These are phyloP conservation scores for Hypocreales sp. DNA, from an alignment of 2,329 filamentous ascomycete species.

Conservation along the genomic window DNA sequence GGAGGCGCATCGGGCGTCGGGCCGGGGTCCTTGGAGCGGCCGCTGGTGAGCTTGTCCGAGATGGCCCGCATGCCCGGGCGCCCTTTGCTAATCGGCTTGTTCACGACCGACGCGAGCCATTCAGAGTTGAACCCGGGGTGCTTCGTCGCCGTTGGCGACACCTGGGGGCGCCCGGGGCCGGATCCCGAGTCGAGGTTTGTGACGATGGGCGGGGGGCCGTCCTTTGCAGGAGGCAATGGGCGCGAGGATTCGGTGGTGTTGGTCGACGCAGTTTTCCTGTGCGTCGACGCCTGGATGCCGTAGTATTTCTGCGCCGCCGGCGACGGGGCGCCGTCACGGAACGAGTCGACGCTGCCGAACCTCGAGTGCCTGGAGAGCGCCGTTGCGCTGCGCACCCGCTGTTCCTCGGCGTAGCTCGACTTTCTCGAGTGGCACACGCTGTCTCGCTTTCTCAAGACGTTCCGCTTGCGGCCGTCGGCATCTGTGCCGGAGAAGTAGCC, in stretches of 20 bases:
- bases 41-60: constrained; percentile 56
- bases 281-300: constrained; percentile 28
- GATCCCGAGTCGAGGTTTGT: constrained; percentile 41
- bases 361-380: constrained; percentile 59
- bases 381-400: constrained; percentile 48
- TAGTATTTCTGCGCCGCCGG: constrained; percentile 59
- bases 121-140: constrained; percentile 33
- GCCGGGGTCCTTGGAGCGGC: constrained; percentile 35
- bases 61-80: constrained; percentile 66
- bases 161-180: constrained; percentile 17
- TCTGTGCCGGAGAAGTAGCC: constrained; percentile 92
- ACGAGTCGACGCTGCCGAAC: constrained; percentile 65
- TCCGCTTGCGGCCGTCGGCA: constrained; percentile 58
- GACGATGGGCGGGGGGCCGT: constrained; percentile 37
- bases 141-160: constrained; percentile 28
- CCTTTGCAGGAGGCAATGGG: constrained; percentile 35
- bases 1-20: constrained; percentile 32
- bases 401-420: constrained; percentile 64
- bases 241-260: constrained; percentile 38
- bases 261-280: constrained; percentile 47
- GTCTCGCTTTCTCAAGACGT: constrained; percentile 67
- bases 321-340: constrained; percentile 44
- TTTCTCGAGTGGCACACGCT: constrained; percentile 49
- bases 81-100: constrained; percentile 31
- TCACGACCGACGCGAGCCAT: constrained; percentile 36